Conservation (phyloP, 2,329 filamentous ascomycete species). For the Fusarium sp. region DNA sequence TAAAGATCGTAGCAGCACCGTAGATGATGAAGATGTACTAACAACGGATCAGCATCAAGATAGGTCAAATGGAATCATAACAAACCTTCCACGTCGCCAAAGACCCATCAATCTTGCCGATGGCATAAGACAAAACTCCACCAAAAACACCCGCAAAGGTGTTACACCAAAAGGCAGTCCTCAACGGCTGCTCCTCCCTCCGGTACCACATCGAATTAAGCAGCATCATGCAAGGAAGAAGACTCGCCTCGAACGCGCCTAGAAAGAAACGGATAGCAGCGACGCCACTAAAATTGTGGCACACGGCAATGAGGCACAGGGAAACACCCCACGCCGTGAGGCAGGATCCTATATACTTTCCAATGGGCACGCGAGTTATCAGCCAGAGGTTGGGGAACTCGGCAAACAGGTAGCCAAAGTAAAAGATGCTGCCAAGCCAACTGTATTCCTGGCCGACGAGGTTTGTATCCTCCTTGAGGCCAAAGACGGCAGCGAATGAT, state of each 20-base stretch:
- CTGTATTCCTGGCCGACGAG: slow-evolving; percentile 68
- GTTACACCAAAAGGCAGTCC: slow-evolving; percentile 53
- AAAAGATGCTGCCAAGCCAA: slow-evolving; percentile 70
- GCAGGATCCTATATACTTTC: slow-evolving; percentile 40
- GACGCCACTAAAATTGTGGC: slow-evolving; percentile 44
- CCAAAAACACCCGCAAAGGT: slow-evolving; percentile 53
- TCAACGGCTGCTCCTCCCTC: slow-evolving; percentile 50
- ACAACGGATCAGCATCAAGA: rapidly evolving
- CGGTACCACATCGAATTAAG: slow-evolving; percentile 54
- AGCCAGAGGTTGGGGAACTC: slow-evolving; percentile 60
- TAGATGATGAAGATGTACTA: slow-evolving; percentile 49
- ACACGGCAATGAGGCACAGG: slow-evolving; percentile 46
- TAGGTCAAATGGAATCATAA: rapidly evolving
- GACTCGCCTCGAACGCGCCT: slow-evolving; percentile 49
- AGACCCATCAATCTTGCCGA: slow-evolving; percentile 48
- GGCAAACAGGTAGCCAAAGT: slow-evolving; percentile 64
- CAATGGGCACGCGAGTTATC: slow-evolving; percentile 37
- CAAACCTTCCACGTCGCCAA: slow-evolving; percentile 42
- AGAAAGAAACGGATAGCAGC: slow-evolving; percentile 51
- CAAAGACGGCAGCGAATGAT: slow-evolving; percentile 39
- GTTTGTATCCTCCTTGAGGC: slow-evolving; percentile 41
- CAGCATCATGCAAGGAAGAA: slow-evolving; percentile 49
- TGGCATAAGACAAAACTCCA: slow-evolving; percentile 51
- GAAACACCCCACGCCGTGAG: slow-evolving; percentile 41
- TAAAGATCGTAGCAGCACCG: slow-evolving; percentile 26